Evolutionary conservation across 2,329 filamentous ascomycete genomes (phyloP).

Genomic region (Monosporascus sp.): DNA sequence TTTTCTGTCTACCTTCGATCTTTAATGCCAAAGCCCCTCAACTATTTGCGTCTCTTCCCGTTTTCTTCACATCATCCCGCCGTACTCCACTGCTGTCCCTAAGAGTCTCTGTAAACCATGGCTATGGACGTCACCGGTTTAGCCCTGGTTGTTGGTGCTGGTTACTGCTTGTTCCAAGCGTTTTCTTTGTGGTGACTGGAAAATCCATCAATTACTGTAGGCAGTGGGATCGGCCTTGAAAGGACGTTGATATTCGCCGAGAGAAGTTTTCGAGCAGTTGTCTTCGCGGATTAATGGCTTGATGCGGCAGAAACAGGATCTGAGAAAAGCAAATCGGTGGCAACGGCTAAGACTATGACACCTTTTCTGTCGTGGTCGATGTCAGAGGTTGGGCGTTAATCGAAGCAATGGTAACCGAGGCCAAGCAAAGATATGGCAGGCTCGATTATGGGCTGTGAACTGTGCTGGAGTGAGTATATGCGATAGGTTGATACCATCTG

Average conservation of each 20-base stretch:
- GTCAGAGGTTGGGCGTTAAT: constrained; percentile 10
- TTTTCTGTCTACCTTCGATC: too few species aligned
- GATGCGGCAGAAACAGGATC: constrained; percentile 5
- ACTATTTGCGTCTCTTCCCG: too few species aligned
- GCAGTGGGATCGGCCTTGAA: constrained; percentile 12
- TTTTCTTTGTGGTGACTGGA: too few species aligned
- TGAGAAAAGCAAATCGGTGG: constrained; percentile 7
- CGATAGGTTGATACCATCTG: not conserved
- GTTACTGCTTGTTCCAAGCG: constrained; percentile 2
- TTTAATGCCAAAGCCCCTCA: too few species aligned
- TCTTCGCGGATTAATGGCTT: constrained; percentile 9
- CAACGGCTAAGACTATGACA: constrained; percentile 6
- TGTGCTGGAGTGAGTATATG: constrained; percentile 1
- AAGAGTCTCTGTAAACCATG: too few species aligned
- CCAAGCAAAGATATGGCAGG: not conserved
- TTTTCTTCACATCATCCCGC: too few species aligned
- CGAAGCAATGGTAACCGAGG: constrained; percentile 3
- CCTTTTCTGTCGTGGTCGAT: constrained; percentile 7
- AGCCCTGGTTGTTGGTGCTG: constrained; percentile 7
- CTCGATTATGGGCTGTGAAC: constrained; percentile 7
- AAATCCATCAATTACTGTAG: not conserved
- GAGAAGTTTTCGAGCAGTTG: constrained; percentile 10
- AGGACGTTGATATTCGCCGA: constrained; percentile 10
- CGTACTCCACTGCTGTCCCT: too few species aligned
- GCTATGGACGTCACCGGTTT: constrained; percentile 7